Conservation (phyloP, 495 filamentous ascomycete species). For the Xylaria grammica region DNA sequence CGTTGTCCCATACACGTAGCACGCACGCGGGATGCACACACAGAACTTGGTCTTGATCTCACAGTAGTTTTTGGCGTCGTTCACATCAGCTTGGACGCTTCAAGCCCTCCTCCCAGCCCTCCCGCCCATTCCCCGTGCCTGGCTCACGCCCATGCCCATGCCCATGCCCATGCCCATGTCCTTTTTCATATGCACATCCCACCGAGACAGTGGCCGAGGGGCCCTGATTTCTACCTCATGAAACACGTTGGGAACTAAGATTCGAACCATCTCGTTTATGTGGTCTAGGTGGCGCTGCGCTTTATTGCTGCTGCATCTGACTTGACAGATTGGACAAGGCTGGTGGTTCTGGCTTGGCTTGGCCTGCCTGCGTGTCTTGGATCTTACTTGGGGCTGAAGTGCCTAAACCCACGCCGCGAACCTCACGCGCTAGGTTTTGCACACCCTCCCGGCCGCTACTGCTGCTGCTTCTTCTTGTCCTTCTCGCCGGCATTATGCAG, state of each 20-base stretch:
- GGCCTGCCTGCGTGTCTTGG: not conserved
- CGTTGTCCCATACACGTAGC: constrained; percentile 6
- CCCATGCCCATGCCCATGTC: not conserved
- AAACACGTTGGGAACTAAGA: not conserved
- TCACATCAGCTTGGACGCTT: not conserved
- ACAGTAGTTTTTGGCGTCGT: not conserved
- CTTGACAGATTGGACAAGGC: constrained; percentile 12
- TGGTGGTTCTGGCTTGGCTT: constrained; percentile 17
- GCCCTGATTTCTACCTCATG: not conserved
- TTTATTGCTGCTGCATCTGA: not conserved
- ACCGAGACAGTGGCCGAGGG: constrained; percentile 1
- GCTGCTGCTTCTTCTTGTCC: not conserved
- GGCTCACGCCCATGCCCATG: not conserved
- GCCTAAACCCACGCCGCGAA: constrained; percentile 1
- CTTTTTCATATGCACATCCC: constrained; percentile 13
- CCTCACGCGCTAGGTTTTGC: not conserved
- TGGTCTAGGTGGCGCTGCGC: not conserved
- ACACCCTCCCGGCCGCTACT: not conserved
- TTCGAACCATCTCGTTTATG: constrained; percentile 4
- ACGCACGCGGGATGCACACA: not conserved
- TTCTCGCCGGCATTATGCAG: constrained; percentile 13
- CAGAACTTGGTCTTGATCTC: not conserved
- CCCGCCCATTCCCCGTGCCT: too few relatives aligned
- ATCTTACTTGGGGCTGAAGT: constrained; percentile 8
- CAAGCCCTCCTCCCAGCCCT: not conserved